Percentiles rank a stretch among this genome's conserved stretches.
Evolutionary conservation across 805 yeast species (phyloP).

Genomic region (Peterozyma toletana): DNA sequence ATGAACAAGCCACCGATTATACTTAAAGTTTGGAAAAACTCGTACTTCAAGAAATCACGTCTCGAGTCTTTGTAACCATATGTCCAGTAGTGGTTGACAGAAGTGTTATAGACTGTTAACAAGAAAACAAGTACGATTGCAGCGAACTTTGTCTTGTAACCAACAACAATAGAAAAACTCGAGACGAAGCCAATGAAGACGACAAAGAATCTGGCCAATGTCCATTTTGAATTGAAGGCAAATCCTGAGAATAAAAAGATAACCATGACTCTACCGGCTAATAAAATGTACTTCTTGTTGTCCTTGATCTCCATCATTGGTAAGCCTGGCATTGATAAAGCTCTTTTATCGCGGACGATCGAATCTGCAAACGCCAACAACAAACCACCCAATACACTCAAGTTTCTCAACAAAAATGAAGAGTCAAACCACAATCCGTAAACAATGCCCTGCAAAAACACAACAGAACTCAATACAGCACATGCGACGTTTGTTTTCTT

Average conservation of each 20-base stretch:
- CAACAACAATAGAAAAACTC: slow-evolving; percentile 77
- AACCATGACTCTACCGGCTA: slow-evolving; percentile 84
- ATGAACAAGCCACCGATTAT: slow-evolving; percentile 91
- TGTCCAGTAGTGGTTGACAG: slow-evolving; percentile 86
- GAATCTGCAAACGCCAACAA: slow-evolving; percentile 83
- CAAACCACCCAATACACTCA: slow-evolving; percentile 89
- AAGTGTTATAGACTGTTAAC: slow-evolving; percentile 67
- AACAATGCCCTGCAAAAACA: slow-evolving; percentile 75
- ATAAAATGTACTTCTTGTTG: slow-evolving; percentile 69
- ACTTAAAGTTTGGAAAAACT: slow-evolving; percentile 88
- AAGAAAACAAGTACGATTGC: slow-evolving; percentile 66
- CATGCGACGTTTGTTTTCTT: slow-evolving; percentile 67
- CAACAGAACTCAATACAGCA: slow-evolving; percentile 59
- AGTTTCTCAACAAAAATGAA: slow-evolving; percentile 76
- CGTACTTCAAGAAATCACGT: slow-evolving; percentile 87
- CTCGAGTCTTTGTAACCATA: slow-evolving; percentile 61
- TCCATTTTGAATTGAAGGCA: slow-evolving; percentile 70
- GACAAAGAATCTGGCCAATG: slow-evolving; percentile 52
- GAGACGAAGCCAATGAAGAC: slow-evolving; percentile 64
- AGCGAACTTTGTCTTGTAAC: slow-evolving; percentile 87
- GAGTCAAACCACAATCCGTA: slow-evolving; percentile 83
- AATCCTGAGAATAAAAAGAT: slow-evolving; percentile 82
- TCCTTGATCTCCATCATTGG: slow-evolving; percentile 69
- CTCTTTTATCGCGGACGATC: slow-evolving; percentile 67
- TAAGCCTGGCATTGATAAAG: slow-evolving; percentile 63